phyloP scores from a whole-genome alignment of 2,329 filamentous ascomycete species.

The Penicillium sp. region DNA sequence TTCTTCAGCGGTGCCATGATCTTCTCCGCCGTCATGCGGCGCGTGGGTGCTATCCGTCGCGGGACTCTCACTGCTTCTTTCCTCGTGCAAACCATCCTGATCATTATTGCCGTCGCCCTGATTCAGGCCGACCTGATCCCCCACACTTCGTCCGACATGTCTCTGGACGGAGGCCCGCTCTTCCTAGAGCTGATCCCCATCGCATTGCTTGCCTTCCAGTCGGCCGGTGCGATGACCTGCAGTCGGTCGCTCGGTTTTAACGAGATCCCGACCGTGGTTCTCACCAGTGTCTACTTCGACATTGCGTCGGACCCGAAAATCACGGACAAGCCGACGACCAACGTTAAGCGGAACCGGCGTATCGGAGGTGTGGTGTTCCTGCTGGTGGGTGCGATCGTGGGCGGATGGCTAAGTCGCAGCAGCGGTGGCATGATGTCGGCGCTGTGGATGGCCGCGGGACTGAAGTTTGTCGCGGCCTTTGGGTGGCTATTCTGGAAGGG shows the following conservation, averaged over 20 bases:
- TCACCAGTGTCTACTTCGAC: constrained; percentile 46
- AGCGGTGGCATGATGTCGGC: constrained; percentile 41
- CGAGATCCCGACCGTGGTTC: constrained; percentile 45
- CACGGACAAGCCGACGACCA: constrained; percentile 30
- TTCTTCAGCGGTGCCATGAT: constrained; percentile 42
- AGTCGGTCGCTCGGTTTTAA: constrained; percentile 40
- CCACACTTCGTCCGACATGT: constrained; percentile 20
- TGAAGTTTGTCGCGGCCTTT: constrained; percentile 37
- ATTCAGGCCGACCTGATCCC: constrained; percentile 39
- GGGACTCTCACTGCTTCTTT: constrained; percentile 41
- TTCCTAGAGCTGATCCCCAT: constrained; percentile 43
- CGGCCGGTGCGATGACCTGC: constrained; percentile 42
- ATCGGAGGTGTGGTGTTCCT: constrained; percentile 37
- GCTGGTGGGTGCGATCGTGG: constrained; percentile 39
- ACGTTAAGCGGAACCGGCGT: constrained; percentile 38
- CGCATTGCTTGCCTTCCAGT: constrained; percentile 43
- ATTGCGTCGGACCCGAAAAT: constrained; percentile 41
- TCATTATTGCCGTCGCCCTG: constrained; percentile 39
- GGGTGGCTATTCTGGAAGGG: constrained; percentile 39
- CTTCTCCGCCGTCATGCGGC: constrained; percentile 38
- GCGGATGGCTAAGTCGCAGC: constrained; percentile 42
- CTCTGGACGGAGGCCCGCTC: constrained; percentile 24
- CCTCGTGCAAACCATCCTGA: constrained; percentile 35
- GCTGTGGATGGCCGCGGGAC: constrained; percentile 40
- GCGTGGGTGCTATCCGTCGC: constrained; percentile 31